Percentiles rank a stretch among this genome's conserved stretches.
Conservation (phyloP, 2,329 filamentous ascomycete species). For the Apiospora phragmitis region DNA sequence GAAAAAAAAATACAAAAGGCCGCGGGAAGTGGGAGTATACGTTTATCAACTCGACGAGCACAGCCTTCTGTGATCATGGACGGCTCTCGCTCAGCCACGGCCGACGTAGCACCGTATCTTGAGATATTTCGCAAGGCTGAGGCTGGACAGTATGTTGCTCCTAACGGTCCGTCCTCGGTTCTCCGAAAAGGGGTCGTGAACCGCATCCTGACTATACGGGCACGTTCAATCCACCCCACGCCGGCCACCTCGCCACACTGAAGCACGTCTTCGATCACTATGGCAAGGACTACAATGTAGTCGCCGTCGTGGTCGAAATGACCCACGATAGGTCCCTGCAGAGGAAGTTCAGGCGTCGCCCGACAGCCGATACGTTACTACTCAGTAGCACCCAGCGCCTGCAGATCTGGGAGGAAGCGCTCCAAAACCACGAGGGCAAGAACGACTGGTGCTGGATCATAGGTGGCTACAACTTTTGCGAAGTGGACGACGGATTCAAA, state of each 20-base stretch:
- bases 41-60: background rate
- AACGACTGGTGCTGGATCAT: constrained; percentile 12
- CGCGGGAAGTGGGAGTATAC: background rate
- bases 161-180: background rate
- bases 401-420: constrained; percentile 25
- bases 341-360: constrained; percentile 21
- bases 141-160: background rate
- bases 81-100: background rate
- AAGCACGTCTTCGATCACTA: constrained; percentile 27
- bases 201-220: constrained; percentile 35
- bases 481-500: background rate
- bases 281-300: constrained; percentile 28
- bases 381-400: constrained; percentile 24
- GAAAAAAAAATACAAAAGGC: background rate
- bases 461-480: background rate
- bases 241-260: constrained; percentile 33
- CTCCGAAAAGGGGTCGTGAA: constrained; percentile 10
- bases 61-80: background rate
- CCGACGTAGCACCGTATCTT: background rate
- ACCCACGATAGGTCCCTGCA: constrained; percentile 25
- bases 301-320: constrained; percentile 33
- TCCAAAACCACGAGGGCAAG: background rate
- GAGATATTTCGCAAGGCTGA: background rate
- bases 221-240: constrained; percentile 40
- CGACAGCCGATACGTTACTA: constrained; percentile 13